A percentile compares a stretch with the other conserved stretches of the same genome.
phyloP scores from a whole-genome alignment of 2,329 filamentous ascomycete genomes.

The Davidsoniella virescens region DNA sequence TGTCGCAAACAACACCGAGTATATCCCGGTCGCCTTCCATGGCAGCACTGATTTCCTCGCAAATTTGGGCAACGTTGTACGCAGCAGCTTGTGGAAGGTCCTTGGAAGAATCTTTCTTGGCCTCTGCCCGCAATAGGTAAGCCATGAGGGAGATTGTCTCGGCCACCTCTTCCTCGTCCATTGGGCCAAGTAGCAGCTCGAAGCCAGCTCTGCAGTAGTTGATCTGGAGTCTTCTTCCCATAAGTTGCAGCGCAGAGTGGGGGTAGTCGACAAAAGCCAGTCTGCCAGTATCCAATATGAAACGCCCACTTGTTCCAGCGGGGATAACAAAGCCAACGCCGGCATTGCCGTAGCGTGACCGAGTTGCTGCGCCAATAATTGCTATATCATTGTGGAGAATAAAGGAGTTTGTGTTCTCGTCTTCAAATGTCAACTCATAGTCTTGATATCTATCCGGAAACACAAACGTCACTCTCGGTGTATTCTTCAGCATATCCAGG shows the following conservation, averaged over 20 bases:
- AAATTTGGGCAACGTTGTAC: conserved; percentile 28
- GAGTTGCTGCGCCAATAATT: conserved; percentile 32
- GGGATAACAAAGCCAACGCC: conserved; percentile 45
- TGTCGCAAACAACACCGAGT: conserved; percentile 64
- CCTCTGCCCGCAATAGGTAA: conserved; percentile 44
- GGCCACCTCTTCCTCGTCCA: conserved; percentile 45
- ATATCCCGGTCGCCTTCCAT: conserved; percentile 52
- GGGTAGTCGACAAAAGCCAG: conserved; percentile 61
- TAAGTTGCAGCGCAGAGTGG: conserved; percentile 64
- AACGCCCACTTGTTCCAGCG: conserved; percentile 48
- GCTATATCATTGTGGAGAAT: conserved; percentile 47
- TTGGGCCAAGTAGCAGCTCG: conserved; percentile 33
- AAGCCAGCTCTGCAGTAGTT: conserved; percentile 42
- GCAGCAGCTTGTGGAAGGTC: conserved; percentile 8
- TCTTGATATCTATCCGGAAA: conserved; percentile 56
- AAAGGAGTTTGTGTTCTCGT: conserved; percentile 71
- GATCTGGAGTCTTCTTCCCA: conserved; percentile 60
- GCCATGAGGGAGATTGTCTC: conserved; percentile 63
- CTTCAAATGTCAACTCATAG: conserved; percentile 67
- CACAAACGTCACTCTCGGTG: conserved; percentile 60
- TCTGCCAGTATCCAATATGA: conserved; percentile 63
- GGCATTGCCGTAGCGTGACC: conserved; percentile 17
- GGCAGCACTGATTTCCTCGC: conserved; percentile 40
- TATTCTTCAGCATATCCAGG: conserved; percentile 47
- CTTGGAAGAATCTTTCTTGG: conserved; percentile 21